Evolutionary conservation across 2,329 filamentous ascomycete genomes (phyloP).

Genomic region (Fusarium anthophilum): DNA sequence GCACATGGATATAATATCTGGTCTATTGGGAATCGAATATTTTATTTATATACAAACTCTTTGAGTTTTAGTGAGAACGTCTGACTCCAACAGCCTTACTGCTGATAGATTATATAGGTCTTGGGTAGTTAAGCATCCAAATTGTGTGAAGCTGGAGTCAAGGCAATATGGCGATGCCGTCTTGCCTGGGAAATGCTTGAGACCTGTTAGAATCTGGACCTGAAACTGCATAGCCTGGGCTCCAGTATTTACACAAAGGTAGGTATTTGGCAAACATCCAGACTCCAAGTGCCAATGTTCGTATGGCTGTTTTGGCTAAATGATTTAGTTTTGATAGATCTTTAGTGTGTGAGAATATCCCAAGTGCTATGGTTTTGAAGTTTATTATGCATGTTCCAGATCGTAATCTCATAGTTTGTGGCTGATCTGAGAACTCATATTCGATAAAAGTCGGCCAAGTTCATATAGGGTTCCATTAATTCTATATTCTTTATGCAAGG

Average conservation of each 20-base stretch:
- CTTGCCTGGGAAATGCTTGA: background rate
- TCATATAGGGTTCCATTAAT: background rate
- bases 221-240: background rate
- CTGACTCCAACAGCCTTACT: background rate
- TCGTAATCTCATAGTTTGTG: background rate
- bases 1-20: background rate
- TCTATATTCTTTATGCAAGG: background rate
- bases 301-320: background rate
- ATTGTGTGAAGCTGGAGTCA: background rate
- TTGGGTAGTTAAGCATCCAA: background rate
- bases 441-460: background rate
- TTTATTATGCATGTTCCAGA: background rate
- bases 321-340: background rate
- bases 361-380: background rate
- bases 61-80: background rate
- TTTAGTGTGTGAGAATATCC: background rate
- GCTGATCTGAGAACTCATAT: background rate
- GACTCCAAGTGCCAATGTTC: background rate
- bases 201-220: background rate
- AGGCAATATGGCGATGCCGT: too few species aligned
- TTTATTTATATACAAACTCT: too few species aligned
- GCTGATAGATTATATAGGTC: background rate
- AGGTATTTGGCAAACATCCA: background rate
- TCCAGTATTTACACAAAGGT: background rate
- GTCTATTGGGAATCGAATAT: background rate